Conservation (phyloP, 768 basidiomycete species). For the Pulveroboletus frians region DNA sequence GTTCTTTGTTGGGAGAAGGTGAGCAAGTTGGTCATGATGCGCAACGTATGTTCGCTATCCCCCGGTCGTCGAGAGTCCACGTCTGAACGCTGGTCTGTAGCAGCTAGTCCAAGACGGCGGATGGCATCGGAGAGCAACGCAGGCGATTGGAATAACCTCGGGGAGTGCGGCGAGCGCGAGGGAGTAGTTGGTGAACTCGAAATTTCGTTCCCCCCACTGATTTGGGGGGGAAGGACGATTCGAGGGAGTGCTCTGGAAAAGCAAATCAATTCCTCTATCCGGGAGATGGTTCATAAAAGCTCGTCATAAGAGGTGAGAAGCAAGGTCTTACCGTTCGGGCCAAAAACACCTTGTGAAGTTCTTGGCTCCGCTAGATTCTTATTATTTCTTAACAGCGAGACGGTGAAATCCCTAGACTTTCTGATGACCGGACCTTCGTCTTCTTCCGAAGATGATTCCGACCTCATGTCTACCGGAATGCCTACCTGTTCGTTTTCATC, state of each 20-base stretch:
- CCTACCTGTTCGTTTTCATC: slow-evolving; percentile 51
- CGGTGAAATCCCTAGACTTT: slow-evolving; percentile 46
- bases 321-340: slow-evolving; percentile 65
- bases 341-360: slow-evolving; percentile 85
- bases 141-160: slow-evolving; percentile 53
- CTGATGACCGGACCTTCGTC: slow-evolving; percentile 42
- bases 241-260: slow-evolving; percentile 79
- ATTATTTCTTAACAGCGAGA: slow-evolving; percentile 53
- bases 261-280: slow-evolving; percentile 74
- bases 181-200: slow-evolving; percentile 40
- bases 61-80: slow-evolving; percentile 41
- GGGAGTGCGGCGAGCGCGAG: slow-evolving; percentile 20
- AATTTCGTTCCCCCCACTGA: slow-evolving; percentile 38
- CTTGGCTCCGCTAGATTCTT: slow-evolving; percentile 82
- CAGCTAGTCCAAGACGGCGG: slow-evolving; percentile 55
- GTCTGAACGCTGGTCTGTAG: slow-evolving; percentile 47
- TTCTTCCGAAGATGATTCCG: slow-evolving; percentile 65
- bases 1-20: slow-evolving; percentile 48
- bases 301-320: neutral
- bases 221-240: slow-evolving; percentile 51
- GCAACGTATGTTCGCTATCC: slow-evolving; percentile 55
- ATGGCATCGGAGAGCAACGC: slow-evolving; percentile 71
- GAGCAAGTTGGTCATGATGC: slow-evolving; percentile 73
- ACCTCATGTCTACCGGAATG: slow-evolving; percentile 39
- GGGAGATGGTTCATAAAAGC: slow-evolving; percentile 1